Evolutionary conservation across 176 grass and related monocot genomes (phyloP).

Genomic region (Alloteropsis semialata): DNA sequence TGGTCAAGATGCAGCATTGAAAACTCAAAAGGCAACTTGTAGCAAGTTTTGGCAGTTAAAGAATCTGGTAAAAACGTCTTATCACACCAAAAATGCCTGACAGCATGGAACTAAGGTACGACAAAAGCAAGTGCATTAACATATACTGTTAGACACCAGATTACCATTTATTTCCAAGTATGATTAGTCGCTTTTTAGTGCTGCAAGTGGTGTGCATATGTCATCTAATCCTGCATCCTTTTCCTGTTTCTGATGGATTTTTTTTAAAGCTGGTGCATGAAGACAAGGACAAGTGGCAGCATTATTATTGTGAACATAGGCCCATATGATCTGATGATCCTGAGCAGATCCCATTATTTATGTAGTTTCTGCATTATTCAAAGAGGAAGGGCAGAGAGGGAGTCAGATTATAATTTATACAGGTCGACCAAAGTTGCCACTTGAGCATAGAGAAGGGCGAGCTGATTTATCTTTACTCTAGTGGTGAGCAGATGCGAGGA

Average conservation of each 20-base stretch:
- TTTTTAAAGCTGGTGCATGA: conserved; percentile 12
- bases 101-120: conserved; percentile 1
- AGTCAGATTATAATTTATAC: conserved; percentile 15
- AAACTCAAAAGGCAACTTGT: background rate
- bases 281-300: conserved; percentile 39
- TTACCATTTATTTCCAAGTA: conserved; percentile 20
- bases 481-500: conserved; percentile 24
- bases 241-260: conserved; percentile 13
- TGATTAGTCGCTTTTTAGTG: conserved; percentile 19
- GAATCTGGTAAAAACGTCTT: background rate
- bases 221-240: conserved; percentile 26
- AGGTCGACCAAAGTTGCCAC: background rate
- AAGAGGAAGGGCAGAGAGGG: background rate
- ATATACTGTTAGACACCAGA: background rate
- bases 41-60: conserved; percentile 16
- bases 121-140: conserved; percentile 6
- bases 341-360: conserved; percentile 44
- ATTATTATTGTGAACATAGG: conserved; percentile 35
- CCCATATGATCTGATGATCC: conserved; percentile 52
- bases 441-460: conserved; percentile 14
- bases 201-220: conserved; percentile 24
- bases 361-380: conserved; percentile 34
- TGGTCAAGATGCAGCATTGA: background rate
- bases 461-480: background rate
- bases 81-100: conserved; percentile 14